Evolutionary conservation across 345 rosid species (phyloP).

Genomic region (Nephelium lappaceum): DNA sequence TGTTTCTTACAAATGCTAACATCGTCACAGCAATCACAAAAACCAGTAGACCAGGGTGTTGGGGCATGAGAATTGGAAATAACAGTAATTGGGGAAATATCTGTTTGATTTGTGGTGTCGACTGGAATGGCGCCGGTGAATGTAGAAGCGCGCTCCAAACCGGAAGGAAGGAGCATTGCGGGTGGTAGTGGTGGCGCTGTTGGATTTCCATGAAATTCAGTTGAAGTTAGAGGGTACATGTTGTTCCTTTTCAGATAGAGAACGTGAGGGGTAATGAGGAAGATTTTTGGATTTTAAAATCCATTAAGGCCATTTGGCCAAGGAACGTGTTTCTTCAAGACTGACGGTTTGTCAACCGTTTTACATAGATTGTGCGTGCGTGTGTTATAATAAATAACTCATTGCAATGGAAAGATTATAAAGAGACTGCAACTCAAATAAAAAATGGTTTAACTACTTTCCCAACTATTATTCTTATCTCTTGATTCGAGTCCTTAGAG

Average conservation of each 20-base stretch:
- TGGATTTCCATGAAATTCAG: constrained; percentile 21
- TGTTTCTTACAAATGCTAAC: constrained; percentile 36
- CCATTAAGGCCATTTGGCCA: neutral
- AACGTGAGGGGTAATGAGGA: neutral
- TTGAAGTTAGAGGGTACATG: constrained; percentile 24
- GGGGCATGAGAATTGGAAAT: constrained; percentile 5
- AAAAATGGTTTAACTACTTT: too few species aligned
- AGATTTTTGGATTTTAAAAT: neutral
- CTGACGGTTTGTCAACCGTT: constrained; percentile 15
- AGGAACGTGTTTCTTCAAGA: constrained; percentile 16
- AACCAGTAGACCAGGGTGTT: constrained; percentile 50
- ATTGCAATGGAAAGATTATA: too few species aligned
- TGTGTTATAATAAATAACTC: too few species aligned
- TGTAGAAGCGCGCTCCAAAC: neutral
- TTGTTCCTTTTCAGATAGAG: neutral
- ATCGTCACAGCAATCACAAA: constrained; percentile 52
- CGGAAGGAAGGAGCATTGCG: neutral
- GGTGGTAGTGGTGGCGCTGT: constrained; percentile 32
- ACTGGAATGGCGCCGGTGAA: constrained; percentile 1
- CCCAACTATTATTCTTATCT: too few species aligned
- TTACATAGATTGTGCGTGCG: neutral
- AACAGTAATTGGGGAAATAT: neutral
- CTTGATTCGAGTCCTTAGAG: too few species aligned
- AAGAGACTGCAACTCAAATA: too few species aligned
- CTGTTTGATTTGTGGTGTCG: constrained; percentile 1